A percentile compares a stretch with the other conserved stretches of the same genome.
Conservation (phyloP, 345 rosid species). For the Eucalyptus shirleyi region DNA sequence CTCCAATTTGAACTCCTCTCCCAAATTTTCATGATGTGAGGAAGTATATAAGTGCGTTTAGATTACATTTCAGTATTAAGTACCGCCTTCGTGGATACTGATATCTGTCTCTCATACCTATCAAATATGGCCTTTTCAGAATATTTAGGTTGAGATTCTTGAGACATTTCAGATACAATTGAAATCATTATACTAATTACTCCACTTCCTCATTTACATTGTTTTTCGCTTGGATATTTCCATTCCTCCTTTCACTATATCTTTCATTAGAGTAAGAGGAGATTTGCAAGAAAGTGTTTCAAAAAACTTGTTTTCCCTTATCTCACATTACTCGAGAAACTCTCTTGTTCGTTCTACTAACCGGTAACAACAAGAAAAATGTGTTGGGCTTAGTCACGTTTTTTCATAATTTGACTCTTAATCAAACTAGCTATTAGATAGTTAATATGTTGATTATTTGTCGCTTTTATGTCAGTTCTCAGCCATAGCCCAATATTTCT, state of each 20-base stretch:
- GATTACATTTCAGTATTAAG: not conserved
- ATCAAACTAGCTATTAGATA: not conserved
- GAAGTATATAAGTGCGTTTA: not conserved
- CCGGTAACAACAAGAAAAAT: not conserved
- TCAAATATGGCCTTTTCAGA: not conserved
- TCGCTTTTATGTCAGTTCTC: not conserved
- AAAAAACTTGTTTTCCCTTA: not conserved
- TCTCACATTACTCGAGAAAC: not conserved
- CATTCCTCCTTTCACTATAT: not conserved
- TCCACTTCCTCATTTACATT: not conserved
- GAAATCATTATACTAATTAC: accelerated
- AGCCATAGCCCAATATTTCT: not conserved
- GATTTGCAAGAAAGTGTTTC: not conserved
- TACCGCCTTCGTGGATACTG: accelerated
- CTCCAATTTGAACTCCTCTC: not conserved
- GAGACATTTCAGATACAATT: not conserved
- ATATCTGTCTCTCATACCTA: accelerated
- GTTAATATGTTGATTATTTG: not conserved
- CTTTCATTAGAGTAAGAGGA: not conserved
- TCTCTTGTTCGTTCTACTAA: not conserved
- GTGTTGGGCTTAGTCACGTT: not conserved
- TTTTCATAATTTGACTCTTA: not conserved
- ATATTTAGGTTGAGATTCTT: not conserved
- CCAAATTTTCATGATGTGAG: not conserved
- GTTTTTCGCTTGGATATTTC: not conserved